Evolutionary conservation across 1,139 yeast genomes (phyloP).

Genomic region (Pichia sp.): DNA sequence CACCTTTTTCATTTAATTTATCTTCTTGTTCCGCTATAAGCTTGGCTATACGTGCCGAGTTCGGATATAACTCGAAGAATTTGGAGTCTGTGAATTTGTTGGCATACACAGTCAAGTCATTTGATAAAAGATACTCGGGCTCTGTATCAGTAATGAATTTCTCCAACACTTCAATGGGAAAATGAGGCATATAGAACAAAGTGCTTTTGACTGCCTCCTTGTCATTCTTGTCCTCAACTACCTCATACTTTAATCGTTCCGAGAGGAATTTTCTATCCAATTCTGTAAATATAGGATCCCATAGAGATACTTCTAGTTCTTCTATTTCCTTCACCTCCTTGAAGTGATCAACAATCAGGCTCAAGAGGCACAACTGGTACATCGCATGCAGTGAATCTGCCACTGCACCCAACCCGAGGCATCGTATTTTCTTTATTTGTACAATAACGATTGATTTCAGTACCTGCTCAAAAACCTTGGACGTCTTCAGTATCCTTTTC

Average conservation of each 20-base stretch:
- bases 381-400: conserved; percentile 24
- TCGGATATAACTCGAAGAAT: conserved; percentile 37
- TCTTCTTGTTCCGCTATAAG: conserved; percentile 3
- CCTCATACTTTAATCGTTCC: conserved; percentile 22
- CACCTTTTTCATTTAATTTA: conserved; percentile 9
- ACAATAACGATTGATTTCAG: neutral
- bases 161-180: conserved; percentile 44
- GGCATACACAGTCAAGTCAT: conserved; percentile 44
- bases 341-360: conserved; percentile 17
- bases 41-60: conserved; percentile 33
- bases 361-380: conserved; percentile 29
- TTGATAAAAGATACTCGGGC: conserved; percentile 42
- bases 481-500: neutral
- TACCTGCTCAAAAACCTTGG: neutral
- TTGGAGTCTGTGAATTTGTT: conserved; percentile 39
- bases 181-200: conserved; percentile 49
- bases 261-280: conserved; percentile 35
- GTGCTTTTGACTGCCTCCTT: neutral
- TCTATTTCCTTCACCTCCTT: neutral
- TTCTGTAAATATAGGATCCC: conserved; percentile 45
- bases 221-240: conserved; percentile 26
- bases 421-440: conserved; percentile 19
- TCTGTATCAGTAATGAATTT: conserved; percentile 28
- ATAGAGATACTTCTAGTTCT: conserved; percentile 33
- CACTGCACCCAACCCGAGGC: conserved; percentile 33